These are phyloP conservation scores for Populus hybrid DNA, from an alignment of 441 rosid genomes.

Conservation along the genomic window DNA sequence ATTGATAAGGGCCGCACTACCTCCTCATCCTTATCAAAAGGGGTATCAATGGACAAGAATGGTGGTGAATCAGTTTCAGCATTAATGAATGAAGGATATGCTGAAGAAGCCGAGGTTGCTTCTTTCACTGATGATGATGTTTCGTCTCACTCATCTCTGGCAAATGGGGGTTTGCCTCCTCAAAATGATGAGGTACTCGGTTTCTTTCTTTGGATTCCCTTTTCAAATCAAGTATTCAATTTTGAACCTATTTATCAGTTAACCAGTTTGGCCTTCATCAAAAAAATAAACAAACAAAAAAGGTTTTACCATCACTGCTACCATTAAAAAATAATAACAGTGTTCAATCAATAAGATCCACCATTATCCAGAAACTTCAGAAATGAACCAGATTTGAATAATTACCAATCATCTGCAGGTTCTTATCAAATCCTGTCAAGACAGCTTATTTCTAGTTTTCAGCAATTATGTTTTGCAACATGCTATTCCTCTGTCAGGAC, in stretches of 20 bases:
- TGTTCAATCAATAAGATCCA: not conserved
- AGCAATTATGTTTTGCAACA: not conserved
- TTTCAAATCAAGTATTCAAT: constrained; percentile 4
- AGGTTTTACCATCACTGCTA: not conserved
- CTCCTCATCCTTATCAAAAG: constrained; percentile 47
- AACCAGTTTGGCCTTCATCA: not conserved
- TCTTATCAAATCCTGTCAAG: not conserved
- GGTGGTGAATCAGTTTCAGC: constrained; percentile 65
- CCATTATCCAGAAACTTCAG: not conserved
- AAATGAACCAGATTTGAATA: not conserved
- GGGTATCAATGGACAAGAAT: constrained; percentile 35
- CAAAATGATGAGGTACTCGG: constrained; percentile 45
- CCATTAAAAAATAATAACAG: too few species aligned
- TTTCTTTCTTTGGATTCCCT: constrained; percentile 7
- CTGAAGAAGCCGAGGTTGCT: constrained; percentile 74
- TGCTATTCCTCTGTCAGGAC: constrained; percentile 1
- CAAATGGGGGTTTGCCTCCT: constrained; percentile 45
- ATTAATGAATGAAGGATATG: constrained; percentile 73
- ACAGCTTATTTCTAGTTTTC: not conserved
- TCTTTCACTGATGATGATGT: constrained; percentile 75
- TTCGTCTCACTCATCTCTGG: constrained; percentile 74
- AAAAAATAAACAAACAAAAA: too few species aligned
- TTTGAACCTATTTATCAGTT: not conserved
- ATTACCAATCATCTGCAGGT: not conserved
- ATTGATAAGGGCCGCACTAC: constrained; percentile 34